These are phyloP conservation scores for Tausonia pullulans DNA, from an alignment of 1,284 basidiomycete genomes.

Conservation along the genomic window DNA sequence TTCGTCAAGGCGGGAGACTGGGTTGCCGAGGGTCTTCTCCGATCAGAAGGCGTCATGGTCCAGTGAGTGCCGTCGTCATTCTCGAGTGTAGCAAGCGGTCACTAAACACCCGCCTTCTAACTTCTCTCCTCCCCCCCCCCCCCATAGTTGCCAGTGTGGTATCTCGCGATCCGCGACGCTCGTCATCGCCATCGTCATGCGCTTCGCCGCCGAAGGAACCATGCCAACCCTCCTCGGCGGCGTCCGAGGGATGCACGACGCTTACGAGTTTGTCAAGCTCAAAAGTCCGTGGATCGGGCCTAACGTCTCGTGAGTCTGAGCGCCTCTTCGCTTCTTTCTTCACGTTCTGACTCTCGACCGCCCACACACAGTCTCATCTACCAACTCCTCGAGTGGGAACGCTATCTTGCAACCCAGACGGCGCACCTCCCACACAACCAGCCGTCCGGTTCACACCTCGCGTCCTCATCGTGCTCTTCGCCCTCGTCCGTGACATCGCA, in stretches of 20 bases:
- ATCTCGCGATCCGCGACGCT: constrained; percentile 89
- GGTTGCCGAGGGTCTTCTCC: constrained; percentile 60
- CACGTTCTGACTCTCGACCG: constrained; percentile 10
- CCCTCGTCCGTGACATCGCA: constrained; percentile 19
- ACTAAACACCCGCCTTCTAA: neutral
- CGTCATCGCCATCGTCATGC: constrained; percentile 89
- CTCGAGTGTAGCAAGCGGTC: neutral
- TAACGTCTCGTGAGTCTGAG: constrained; percentile 75
- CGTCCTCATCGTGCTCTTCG: constrained; percentile 35
- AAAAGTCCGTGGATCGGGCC: constrained; percentile 82
- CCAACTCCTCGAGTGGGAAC: constrained; percentile 88
- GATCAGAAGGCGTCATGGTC: constrained; percentile 67
- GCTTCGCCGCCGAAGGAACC: constrained; percentile 64
- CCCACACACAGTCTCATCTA: constrained; percentile 65
- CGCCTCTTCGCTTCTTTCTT: constrained; percentile 8
- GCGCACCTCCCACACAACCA: constrained; percentile 24
- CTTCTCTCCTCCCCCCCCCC: neutral
- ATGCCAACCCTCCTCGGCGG: constrained; percentile 57
- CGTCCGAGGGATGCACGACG: constrained; percentile 72
- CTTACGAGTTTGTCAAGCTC: constrained; percentile 80
- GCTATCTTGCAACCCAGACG: constrained; percentile 49
- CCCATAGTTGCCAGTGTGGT: constrained; percentile 81
- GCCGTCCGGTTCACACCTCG: constrained; percentile 15
- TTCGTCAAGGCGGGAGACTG: constrained; percentile 71
- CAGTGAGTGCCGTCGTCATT: constrained; percentile 50